Percentiles rank a stretch among this genome's conserved stretches.
Evolutionary conservation across 345 rosid species (phyloP).

Genomic region (Reutealis trisperma): DNA sequence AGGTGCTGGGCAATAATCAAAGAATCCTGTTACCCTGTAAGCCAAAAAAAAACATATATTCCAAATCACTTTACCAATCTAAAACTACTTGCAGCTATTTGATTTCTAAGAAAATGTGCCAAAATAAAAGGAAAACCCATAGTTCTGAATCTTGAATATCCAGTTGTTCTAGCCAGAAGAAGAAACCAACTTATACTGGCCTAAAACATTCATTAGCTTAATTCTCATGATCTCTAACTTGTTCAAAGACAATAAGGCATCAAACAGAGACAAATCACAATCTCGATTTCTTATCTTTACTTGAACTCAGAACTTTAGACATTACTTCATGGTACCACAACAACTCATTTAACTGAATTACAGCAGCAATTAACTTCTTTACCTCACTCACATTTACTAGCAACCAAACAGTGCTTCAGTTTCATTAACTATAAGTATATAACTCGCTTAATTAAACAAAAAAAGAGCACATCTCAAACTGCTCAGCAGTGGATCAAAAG

Average conservation of each 20-base stretch:
- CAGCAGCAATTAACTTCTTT: neutral
- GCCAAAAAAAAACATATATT: neutral
- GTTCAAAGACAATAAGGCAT: neutral
- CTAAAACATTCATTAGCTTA: neutral
- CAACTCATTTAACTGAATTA: neutral
- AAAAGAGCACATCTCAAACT: neutral
- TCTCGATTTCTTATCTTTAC: neutral
- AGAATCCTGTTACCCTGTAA: neutral
- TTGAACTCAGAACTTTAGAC: neutral
- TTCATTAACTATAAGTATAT: neutral
- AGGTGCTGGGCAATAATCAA: neutral
- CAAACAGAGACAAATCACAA: constrained; percentile 1
- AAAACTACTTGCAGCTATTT: neutral
- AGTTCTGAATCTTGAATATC: neutral
- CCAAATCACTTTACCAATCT: neutral
- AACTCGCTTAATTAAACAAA: neutral
- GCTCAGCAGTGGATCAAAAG: constrained; percentile 4
- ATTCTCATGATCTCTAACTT: too few species aligned
- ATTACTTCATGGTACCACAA: neutral
- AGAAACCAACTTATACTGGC: neutral
- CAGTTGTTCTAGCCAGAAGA: neutral
- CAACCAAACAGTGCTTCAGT: neutral
- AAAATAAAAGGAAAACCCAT: neutral
- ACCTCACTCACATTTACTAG: neutral
- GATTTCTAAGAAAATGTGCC: neutral